Percentiles rank a stretch among this genome's conserved stretches.
These are phyloP conservation scores for Paecilomyces formosus DNA, from an alignment of 2,329 filamentous ascomycete genomes.

Conservation along the genomic window DNA sequence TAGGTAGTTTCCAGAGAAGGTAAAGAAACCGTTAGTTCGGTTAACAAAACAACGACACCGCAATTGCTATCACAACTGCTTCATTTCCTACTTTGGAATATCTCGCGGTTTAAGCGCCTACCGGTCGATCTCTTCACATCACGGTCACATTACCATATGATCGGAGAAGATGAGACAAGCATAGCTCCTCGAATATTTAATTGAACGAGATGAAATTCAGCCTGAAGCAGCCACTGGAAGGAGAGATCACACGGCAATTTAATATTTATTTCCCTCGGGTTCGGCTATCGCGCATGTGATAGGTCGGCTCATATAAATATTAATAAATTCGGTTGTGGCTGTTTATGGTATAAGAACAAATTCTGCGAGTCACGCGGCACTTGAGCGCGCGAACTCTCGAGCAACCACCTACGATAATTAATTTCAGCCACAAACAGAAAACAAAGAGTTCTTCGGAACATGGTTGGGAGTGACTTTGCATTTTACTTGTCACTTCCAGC, in stretches of 20 bases:
- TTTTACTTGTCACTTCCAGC: neutral
- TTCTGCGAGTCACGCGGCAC: neutral
- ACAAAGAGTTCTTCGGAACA: neutral
- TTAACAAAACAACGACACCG: neutral
- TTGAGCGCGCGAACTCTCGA: neutral
- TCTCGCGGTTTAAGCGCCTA: neutral
- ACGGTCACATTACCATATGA: neutral
- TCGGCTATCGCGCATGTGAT: neutral
- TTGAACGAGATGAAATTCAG: neutral
- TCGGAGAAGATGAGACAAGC: neutral
- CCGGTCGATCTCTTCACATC: neutral
- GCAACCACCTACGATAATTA: neutral
- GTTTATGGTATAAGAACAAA: neutral
- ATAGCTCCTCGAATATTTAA: neutral
- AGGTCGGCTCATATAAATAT: neutral
- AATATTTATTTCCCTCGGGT: neutral
- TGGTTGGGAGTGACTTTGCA: neutral
- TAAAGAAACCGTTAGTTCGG: neutral
- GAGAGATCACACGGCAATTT: neutral
- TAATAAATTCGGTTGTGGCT: neutral
- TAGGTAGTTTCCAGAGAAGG: neutral
- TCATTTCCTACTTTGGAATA: neutral
- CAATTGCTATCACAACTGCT: neutral
- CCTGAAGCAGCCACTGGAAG: neutral
- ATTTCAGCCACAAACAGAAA: neutral